Evolutionary conservation across 768 basidiomycete species (phyloP), one percentile per base, ranked within the genome.

Genomic region (Tulasnella sp.): DNA sequence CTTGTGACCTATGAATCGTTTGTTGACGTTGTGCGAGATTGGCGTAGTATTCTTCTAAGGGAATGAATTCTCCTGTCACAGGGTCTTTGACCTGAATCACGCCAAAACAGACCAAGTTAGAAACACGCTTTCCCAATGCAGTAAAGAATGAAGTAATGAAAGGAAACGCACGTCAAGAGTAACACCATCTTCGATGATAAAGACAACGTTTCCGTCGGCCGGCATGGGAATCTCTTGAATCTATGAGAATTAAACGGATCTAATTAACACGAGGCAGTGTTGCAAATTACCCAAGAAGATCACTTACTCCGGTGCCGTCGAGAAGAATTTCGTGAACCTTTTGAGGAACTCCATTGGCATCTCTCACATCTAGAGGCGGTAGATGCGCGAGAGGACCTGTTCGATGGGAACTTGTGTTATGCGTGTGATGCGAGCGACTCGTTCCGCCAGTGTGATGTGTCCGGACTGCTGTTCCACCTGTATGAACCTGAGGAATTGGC

Each of bases 11-110:
- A 15, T 25, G 45, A 28, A 42, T 27, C 1, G 49, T 28, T 15
- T 42, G 49, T 16, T 41, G 24, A n/a, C n/a, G n/a, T 4, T 39
- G 39, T 12, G 43, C 43, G 15, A 51, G 16, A 5, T 34, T 42
- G 24, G 37, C 37, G 25, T 55, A 55, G 16, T 55, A 54, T 45
- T 53, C 53, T 20, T 55, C 51, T 8, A 55, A 55, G n/a, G 54
- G 54, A 3, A 55, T 41, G 34, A 41, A 55, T 35, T 53, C 53
- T 28, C 54, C 54, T 28, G 54, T 55, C n/a, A 43, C 54, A 15
- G 54, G 54, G 53, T 55, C 51, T 31, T 45, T 45, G 15, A 55
- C 43, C 54, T 55, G 10, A 3, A n/a, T n/a, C n/a, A n/a, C n/a
- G n/a, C n/a, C n/a, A n/a, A n/a, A n/a, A n/a, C n/a, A n/a, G n/a